These are phyloP conservation scores for Tetrastigma voinierianum DNA, from an alignment of 164 flowering plant genomes.

Conservation along the genomic window DNA sequence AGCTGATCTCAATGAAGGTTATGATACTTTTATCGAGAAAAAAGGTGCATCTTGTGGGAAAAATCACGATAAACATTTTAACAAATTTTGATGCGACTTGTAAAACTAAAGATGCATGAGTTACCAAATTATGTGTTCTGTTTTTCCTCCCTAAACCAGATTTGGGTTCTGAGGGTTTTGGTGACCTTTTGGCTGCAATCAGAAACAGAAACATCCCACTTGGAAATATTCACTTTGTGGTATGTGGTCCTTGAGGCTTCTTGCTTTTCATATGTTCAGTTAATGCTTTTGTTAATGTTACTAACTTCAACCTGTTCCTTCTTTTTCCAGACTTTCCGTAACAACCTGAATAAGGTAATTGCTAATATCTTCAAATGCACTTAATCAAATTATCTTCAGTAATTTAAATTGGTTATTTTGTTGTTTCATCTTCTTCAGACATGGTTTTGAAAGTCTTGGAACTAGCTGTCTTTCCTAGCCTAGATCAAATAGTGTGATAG, in stretches of 20 bases:
- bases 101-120: constrained; percentile 13
- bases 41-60: constrained; percentile 44
- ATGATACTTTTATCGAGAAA: constrained; percentile 73
- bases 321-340: constrained; percentile 74
- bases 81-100: no score
- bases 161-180: constrained; percentile 84
- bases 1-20: constrained; percentile 89
- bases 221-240: constrained; percentile 98
- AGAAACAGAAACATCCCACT: constrained; percentile 80
- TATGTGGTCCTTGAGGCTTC: constrained; percentile 29
- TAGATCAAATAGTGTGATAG: neutral
- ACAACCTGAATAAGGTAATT: constrained; percentile 96
- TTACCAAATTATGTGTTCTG: constrained; percentile 13
- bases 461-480: neutral
- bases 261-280: neutral
- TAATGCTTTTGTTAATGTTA: neutral
- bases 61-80: neutral
- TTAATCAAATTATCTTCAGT: neutral
- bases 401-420: neutral
- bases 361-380: neutral
- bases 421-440: constrained; percentile 1
- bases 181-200: constrained; percentile 84
- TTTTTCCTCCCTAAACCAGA: constrained; percentile 46
- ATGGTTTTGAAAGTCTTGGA: neutral
- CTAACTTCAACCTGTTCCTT: constrained; percentile 10